phyloP scores from a whole-genome alignment of 768 basidiomycete genomes.

The Hericium rajendrae region DNA sequence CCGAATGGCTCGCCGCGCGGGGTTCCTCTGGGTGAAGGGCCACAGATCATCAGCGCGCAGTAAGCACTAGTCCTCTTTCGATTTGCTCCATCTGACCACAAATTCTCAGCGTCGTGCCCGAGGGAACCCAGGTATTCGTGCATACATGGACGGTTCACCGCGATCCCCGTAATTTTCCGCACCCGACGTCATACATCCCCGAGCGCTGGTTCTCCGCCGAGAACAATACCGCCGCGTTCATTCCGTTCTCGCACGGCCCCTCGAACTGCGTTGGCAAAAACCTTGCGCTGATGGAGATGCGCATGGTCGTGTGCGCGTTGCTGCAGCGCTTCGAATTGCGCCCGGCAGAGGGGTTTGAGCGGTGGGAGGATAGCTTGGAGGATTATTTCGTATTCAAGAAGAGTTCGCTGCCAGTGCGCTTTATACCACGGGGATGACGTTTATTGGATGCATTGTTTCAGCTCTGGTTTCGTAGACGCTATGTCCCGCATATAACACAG shows the following conservation, averaged over 20 bases:
- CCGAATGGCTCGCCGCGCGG: neutral
- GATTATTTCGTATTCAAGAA: neutral
- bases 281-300: constrained; percentile 11
- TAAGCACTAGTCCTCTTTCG: neutral
- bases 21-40: neutral
- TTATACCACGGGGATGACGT: too few relatives aligned
- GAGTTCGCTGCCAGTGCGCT: too few relatives aligned
- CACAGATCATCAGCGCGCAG: neutral
- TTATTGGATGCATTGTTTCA: too few relatives aligned
- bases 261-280: constrained; percentile 14
- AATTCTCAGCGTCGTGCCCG: constrained; percentile 7
- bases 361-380: neutral
- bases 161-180: constrained; percentile 10
- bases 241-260: constrained; percentile 14
- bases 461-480: too few relatives aligned
- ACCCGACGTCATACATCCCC: constrained; percentile 10
- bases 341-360: neutral
- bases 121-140: constrained; percentile 10
- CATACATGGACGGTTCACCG: constrained; percentile 11
- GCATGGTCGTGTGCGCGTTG: constrained; percentile 1
- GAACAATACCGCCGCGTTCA: neutral
- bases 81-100: neutral
- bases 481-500: too few relatives aligned
- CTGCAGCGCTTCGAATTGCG: constrained; percentile 10
- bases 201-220: constrained; percentile 10